phyloP scores from a whole-genome alignment of 1,284 basidiomycete species.

The Malassezia obtusa region DNA sequence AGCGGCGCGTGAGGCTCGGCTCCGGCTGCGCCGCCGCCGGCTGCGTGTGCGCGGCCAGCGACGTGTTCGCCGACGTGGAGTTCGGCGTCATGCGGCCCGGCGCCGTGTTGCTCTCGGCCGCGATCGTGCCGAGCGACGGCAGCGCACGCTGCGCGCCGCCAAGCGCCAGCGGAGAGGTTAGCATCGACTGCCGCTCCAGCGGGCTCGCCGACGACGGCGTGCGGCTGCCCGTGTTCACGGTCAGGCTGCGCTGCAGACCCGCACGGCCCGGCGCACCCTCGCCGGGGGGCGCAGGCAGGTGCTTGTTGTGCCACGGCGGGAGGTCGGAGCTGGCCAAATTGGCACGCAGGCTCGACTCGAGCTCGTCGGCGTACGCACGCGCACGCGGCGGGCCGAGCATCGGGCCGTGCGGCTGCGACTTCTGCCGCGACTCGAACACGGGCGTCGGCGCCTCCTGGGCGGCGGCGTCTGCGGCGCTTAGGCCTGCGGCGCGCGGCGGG shows the following conservation, averaged over 20 bases:
- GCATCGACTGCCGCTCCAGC: neutral
- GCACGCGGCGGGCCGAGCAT: conserved; percentile 44
- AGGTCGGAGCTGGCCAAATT: neutral
- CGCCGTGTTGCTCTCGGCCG: conserved; percentile 5
- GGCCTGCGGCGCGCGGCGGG: conserved; percentile 14
- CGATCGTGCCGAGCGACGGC: conserved; percentile 2
- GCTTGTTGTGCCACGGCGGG: conserved; percentile 5
- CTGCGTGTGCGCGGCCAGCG: neutral
- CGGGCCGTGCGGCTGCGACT: conserved; percentile 34
- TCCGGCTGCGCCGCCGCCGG: neutral
- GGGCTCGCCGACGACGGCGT: neutral
- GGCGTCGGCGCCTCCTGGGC: conserved; percentile 28
- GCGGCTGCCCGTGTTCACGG: neutral
- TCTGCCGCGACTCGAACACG: conserved; percentile 46
- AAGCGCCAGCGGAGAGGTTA: neutral
- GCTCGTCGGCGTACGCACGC: conserved; percentile 39
- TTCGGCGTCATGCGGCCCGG: conserved; percentile 1
- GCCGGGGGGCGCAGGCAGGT: neutral
- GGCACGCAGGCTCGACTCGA: conserved; percentile 19
- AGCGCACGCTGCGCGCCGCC: neutral
- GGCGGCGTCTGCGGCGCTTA: conserved; percentile 14
- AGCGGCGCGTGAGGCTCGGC: conserved; percentile 24
- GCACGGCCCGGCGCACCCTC: neutral
- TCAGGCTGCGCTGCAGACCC: conserved; percentile 5
- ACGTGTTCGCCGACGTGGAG: neutral